Evolutionary conservation across 371 early-diverging fungal species (phyloP).

Genomic region (Apophysomyces elegans): DNA sequence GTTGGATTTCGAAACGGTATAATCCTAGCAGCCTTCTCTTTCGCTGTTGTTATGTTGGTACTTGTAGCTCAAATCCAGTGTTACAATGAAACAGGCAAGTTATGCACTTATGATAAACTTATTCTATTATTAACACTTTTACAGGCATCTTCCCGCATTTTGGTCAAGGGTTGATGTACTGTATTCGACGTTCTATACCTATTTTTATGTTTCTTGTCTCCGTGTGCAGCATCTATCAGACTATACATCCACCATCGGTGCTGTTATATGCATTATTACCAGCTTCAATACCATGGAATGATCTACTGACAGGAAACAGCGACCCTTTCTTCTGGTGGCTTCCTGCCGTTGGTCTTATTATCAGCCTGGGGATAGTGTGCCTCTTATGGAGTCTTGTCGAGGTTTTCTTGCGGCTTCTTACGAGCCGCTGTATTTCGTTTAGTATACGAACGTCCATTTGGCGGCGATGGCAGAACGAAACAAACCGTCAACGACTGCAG

Average conservation of each 20-base stretch:
- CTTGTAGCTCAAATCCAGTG: constrained; percentile 63
- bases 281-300: constrained; percentile 34
- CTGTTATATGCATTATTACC: constrained; percentile 14
- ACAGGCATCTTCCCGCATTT: constrained; percentile 51
- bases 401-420: constrained; percentile 20
- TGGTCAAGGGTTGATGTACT: constrained; percentile 50
- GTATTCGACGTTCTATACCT: constrained; percentile 42
- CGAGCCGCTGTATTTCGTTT: background rate
- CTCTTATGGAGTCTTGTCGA: constrained; percentile 53
- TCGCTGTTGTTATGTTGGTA: constrained; percentile 66
- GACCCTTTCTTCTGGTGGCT: constrained; percentile 72
- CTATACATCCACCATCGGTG: constrained; percentile 28
- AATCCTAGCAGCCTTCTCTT: constrained; percentile 69
- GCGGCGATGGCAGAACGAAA: constrained; percentile 25
- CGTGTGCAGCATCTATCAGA: constrained; percentile 36
- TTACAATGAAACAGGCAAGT: constrained; percentile 60
- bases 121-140: background rate
- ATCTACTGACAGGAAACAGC: constrained; percentile 58
- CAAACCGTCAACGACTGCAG: constrained; percentile 45
- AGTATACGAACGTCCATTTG: background rate
- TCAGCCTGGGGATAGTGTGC: constrained; percentile 58
- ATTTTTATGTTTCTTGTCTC: constrained; percentile 34
- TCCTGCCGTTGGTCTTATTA: constrained; percentile 52
- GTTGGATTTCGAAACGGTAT: constrained; percentile 76
- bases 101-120: background rate